A percentile compares a stretch with the other conserved stretches of the same genome.
Conservation (phyloP, 2,329 filamentous ascomycete genomes). For the Fusarium sterilihyphosum region DNA sequence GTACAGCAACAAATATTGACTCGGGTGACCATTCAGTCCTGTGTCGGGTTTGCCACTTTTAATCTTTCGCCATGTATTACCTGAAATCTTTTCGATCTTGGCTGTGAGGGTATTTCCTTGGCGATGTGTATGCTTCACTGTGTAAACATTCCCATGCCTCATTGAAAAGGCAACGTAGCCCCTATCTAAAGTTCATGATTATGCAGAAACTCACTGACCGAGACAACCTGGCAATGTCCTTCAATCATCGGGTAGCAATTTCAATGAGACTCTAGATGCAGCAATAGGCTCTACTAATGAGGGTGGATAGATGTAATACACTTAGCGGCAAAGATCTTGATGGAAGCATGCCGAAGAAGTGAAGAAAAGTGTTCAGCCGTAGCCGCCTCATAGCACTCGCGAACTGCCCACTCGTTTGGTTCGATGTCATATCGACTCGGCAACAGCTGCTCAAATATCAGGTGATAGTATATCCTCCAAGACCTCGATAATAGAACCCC, state of each 20-base stretch:
- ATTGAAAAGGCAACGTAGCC: neutral
- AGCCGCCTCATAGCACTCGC: neutral
- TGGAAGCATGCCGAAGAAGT: neutral
- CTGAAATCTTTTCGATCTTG: neutral
- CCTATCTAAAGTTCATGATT: neutral
- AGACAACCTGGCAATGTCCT: neutral
- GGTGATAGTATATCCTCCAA: slow-evolving; percentile 30
- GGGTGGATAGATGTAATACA: neutral
- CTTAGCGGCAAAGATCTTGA: neutral
- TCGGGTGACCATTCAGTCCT: neutral
- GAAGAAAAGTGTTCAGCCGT: neutral
- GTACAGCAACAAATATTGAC: neutral
- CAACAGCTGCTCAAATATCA: neutral
- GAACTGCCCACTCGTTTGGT: neutral
- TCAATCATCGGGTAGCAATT: neutral
- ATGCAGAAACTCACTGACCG: neutral
- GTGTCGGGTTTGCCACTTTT: neutral
- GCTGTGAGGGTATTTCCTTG: neutral
- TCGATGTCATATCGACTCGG: neutral
- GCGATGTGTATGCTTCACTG: neutral
- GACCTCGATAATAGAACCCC: slow-evolving; percentile 14
- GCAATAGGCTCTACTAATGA: neutral
- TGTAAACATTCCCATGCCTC: neutral
- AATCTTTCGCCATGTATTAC: neutral
- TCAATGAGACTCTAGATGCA: neutral